phyloP scores from a whole-genome alignment of 345 rosid species.

The Aquilaria yunnanensis region DNA sequence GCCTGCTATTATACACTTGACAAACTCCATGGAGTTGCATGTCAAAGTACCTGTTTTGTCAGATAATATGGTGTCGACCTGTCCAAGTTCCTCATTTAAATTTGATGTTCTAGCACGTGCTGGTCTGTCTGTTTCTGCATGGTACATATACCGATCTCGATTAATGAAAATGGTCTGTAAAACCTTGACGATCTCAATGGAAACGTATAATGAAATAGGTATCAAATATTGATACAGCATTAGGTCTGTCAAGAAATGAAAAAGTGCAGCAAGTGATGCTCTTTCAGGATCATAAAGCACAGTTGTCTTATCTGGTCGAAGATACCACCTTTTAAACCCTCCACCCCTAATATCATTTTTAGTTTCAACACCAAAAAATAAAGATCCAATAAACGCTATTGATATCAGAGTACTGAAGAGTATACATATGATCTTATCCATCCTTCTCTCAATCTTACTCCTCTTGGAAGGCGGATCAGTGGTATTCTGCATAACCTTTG shows the following conservation, averaged over 20 bases:
- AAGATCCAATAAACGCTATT: constrained; percentile 55
- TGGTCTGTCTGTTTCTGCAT: constrained; percentile 48
- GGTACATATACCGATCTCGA: constrained; percentile 60
- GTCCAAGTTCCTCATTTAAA: constrained; percentile 86
- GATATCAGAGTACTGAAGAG: constrained; percentile 60
- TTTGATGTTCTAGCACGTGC: constrained; percentile 80
- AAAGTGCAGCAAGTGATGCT: constrained; percentile 49
- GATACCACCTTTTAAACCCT: constrained; percentile 60
- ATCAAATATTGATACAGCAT: constrained; percentile 81
- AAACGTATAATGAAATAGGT: constrained; percentile 75
- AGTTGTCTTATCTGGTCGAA: constrained; percentile 49
- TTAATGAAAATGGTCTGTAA: constrained; percentile 73
- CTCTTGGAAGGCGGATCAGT: constrained; percentile 76
- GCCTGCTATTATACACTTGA: constrained; percentile 69
- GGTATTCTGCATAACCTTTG: constrained; percentile 90
- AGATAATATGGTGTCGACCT: constrained; percentile 61
- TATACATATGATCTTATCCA: constrained; percentile 71
- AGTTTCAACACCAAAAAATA: constrained; percentile 47
- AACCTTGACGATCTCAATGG: constrained; percentile 79
- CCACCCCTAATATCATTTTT: constrained; percentile 37
- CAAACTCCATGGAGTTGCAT: constrained; percentile 91
- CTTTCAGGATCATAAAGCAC: constrained; percentile 46
- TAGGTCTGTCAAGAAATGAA: constrained; percentile 75
- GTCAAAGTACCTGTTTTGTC: constrained; percentile 90
- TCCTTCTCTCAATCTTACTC: constrained; percentile 71